phyloP scores from a whole-genome alignment of 306 rosid species.

The Fagus sylvatica region DNA sequence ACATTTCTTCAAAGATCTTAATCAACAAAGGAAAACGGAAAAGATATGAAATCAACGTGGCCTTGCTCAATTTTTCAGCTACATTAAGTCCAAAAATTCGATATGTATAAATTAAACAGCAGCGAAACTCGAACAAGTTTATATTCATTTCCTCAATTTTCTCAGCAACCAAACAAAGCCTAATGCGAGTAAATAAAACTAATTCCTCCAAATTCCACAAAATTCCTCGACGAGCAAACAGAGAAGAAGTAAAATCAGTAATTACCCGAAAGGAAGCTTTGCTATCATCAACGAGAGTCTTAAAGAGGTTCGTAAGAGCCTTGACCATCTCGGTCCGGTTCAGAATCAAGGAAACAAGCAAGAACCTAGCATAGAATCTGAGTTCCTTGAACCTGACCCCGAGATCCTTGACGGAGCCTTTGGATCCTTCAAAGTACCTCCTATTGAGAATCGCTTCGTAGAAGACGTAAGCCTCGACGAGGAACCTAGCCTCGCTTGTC shows the following conservation, averaged over 20 bases:
- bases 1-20: not conserved
- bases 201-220: not conserved
- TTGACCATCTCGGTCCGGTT: constrained; percentile 75
- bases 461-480: constrained; percentile 87
- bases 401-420: constrained; percentile 63
- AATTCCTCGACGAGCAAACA: not conserved
- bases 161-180: not conserved
- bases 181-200: not conserved
- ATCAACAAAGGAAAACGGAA: not conserved
- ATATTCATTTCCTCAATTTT: not conserved
- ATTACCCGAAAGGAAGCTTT: constrained; percentile 74
- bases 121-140: not conserved
- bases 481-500: constrained; percentile 80
- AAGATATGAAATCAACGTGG: not conserved
- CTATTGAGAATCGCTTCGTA: constrained; percentile 93
- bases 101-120: not conserved
- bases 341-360: constrained; percentile 76
- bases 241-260: not conserved
- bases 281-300: constrained; percentile 77
- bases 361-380: constrained; percentile 88
- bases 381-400: constrained; percentile 85
- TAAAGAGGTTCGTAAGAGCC: constrained; percentile 68
- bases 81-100: not conserved
- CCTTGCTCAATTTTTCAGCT: not conserved
- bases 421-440: constrained; percentile 80